phyloP scores from a whole-genome alignment of 768 basidiomycete species.

The Tulasnella sp. region DNA sequence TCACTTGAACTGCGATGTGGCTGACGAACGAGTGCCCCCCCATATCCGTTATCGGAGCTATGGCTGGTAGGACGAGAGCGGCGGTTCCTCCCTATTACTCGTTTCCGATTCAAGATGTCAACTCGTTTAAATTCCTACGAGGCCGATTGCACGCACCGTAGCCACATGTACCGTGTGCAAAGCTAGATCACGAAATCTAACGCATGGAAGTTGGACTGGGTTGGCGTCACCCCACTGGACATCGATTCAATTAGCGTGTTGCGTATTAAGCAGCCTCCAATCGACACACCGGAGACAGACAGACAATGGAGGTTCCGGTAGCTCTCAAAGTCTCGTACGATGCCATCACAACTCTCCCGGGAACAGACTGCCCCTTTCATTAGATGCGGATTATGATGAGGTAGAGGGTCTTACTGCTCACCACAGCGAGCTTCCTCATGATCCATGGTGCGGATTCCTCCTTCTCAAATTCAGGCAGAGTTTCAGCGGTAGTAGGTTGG shows the following conservation, averaged over 20 bases:
- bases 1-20: constrained; percentile 47
- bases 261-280: no score
- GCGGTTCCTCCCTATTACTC: constrained; percentile 32
- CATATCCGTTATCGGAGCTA: constrained; percentile 44
- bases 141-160: constrained; percentile 35
- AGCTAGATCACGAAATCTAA: constrained; percentile 50
- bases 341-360: constrained; percentile 51
- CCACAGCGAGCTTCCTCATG: constrained; percentile 51
- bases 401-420: constrained; percentile 27
- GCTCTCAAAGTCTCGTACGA: constrained; percentile 52
- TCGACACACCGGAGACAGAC: constrained; percentile 43
- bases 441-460: constrained; percentile 54
- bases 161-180: constrained; percentile 50
- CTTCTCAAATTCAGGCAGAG: constrained; percentile 29
- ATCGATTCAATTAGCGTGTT: constrained; percentile 6
- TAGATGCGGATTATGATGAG: neutral
- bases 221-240: constrained; percentile 53
- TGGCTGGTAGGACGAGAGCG: constrained; percentile 37
- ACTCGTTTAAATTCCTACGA: neutral
- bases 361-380: constrained; percentile 38
- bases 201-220: constrained; percentile 49
- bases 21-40: constrained; percentile 42
- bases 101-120: neutral
- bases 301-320: constrained; percentile 46
- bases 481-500: constrained; percentile 18